Base-by-base conservation (phyloP, 495 filamentous ascomycete species). In the Wilcoxina mikolae region DNA sequence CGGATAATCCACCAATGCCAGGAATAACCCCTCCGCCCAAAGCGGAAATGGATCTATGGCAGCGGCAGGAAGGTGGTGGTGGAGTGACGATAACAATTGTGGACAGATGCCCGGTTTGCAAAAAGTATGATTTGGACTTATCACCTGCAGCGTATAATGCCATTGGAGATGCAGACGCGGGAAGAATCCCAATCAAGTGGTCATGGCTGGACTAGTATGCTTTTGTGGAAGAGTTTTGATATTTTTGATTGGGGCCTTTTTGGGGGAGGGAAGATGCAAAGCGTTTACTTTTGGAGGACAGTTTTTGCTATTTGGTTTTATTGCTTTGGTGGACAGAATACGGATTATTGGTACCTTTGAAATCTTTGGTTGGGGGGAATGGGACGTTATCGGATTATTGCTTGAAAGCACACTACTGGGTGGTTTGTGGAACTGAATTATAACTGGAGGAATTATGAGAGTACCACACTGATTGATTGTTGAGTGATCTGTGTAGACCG, bases 1-100 rank as follows among this genome's bases (percentile, higher is more conserved):
- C 12, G 23, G 42, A 26, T 25, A 9, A 23, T 20, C 17, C 43
- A 45, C 23, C 48, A 29, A 25, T n/a, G 2, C 50, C 58, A 27
- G 18, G 41, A n/a, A 59, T 64, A 47, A 62, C 59, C 0, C 50
- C 59, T 11, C 56, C 59, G 4, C 56, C 56, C 20, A 12, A n/a
- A 7, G 12, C 11, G 2, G 5, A 17, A 9, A 45, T 28, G 12
- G 33, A n/a, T 22, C 5, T 48, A 39, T 10, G 18, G 20, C 53
- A 45, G 44, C 53, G 59, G 18, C 56, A 59, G 25, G 54, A 33
- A 42, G 61, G 61, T 11, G 60, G 61, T 25, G 56, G 56, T 24
- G 61, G 63, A 25, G 56, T 66, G 26, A 66, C 63, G 22, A 57
- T 66, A 15, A 59, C 61, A 23, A 42, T 66, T 17, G 58, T 65